Percentiles rank a stretch among this genome's conserved stretches.
phyloP scores from a whole-genome alignment of 148 eudicot species.

The Euryodendron excelsum region DNA sequence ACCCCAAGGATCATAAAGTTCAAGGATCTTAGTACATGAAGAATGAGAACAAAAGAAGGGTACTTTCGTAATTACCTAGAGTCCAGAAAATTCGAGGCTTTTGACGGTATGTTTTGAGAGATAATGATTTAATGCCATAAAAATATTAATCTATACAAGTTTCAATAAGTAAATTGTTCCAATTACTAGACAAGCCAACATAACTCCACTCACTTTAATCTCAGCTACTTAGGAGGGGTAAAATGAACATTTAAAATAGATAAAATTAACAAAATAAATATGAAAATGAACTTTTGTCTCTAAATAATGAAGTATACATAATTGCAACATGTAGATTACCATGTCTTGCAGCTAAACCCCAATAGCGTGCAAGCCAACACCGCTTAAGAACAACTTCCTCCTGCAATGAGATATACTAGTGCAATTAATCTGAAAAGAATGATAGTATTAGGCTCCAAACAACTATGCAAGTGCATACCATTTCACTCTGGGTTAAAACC shows the following conservation, averaged over 20 bases:
- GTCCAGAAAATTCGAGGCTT: background rate
- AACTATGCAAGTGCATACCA: slow-evolving; percentile 22
- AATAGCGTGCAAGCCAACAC: slow-evolving; percentile 94
- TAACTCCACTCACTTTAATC: background rate
- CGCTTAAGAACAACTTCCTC: slow-evolving; percentile 90
- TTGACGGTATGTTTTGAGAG: background rate
- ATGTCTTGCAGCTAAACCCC: slow-evolving; percentile 81
- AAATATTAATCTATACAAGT: background rate
- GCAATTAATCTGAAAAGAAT: slow-evolving; percentile 3
- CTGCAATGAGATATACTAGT: slow-evolving; percentile 31
- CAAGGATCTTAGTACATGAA: background rate
- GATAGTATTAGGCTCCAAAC: background rate
- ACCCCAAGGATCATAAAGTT: background rate
- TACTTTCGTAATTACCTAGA: background rate
- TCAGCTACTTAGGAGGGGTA: background rate
- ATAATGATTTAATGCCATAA: background rate
- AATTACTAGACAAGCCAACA: background rate
- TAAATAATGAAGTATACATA: no score
- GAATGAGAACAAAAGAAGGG: background rate
- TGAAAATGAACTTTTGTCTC: background rate
- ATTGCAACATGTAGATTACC: slow-evolving; percentile 41
- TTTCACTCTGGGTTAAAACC: slow-evolving; percentile 81
- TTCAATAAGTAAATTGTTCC: background rate
- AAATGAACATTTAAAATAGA: background rate
- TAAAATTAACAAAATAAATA: background rate